A percentile compares a stretch with the other conserved stretches of the same genome.
These are phyloP conservation scores for Coemansia sp. DNA, from an alignment of 192 early-diverging fungal species.

Conservation along the genomic window DNA sequence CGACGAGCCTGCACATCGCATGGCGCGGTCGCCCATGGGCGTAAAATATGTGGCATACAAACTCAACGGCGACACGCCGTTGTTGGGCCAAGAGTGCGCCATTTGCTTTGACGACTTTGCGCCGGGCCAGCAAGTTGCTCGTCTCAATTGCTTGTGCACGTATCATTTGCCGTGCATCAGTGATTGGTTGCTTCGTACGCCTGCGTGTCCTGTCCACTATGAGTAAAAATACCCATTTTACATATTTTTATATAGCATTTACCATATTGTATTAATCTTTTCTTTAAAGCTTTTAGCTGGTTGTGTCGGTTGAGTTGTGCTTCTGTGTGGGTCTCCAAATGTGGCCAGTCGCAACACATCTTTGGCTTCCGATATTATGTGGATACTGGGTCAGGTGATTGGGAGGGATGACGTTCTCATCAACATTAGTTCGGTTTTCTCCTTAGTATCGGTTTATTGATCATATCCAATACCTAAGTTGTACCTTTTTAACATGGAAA, in stretches of 20 bases:
- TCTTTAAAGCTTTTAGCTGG: no score
- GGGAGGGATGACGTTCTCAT: no score
- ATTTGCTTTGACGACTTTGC: conserved; percentile 96
- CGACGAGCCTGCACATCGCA: background rate
- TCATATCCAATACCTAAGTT: background rate
- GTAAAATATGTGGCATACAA: conserved; percentile 58
- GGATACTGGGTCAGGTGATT: no score
- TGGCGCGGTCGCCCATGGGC: conserved; percentile 30
- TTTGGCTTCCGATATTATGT: no score
- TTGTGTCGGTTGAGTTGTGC: no score
- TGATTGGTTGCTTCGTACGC: conserved; percentile 74
- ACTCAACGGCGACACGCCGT: conserved; percentile 58
- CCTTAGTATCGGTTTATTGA: no score
- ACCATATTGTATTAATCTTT: no score
- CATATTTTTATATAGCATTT: no score
- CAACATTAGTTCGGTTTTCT: no score
- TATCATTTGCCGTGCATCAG: conserved; percentile 85
- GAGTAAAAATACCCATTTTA: conserved; percentile 35
- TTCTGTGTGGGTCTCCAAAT: no score
- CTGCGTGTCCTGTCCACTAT: conserved; percentile 82
- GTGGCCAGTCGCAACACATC: no score
- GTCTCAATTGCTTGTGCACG: conserved; percentile 86
- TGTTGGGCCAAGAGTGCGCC: conserved; percentile 79
- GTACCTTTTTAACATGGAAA: background rate
- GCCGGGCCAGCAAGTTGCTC: conserved; percentile 72